phyloP scores from a whole-genome alignment of 306 rosid species.

The Vicia sativa region DNA sequence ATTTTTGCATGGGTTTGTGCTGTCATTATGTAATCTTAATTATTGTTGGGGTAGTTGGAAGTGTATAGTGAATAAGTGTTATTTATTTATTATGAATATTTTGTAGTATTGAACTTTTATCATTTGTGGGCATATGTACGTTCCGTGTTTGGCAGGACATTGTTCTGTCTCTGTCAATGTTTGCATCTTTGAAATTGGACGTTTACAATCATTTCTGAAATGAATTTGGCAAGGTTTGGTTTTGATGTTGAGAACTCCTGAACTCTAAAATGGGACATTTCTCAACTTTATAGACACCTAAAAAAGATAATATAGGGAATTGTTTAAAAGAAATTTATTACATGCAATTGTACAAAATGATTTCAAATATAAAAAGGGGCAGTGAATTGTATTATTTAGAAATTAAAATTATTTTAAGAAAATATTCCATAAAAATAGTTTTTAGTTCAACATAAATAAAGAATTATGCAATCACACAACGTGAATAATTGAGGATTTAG shows the following conservation, averaged over 20 bases:
- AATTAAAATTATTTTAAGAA: no score
- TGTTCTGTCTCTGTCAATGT: neutral
- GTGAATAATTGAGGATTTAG: no score
- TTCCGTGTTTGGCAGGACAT: conserved; percentile 4
- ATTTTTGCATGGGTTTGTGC: conserved; percentile 9
- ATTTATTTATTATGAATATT: neutral
- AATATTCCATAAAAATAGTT: no score
- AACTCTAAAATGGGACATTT: neutral
- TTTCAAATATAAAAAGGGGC: no score
- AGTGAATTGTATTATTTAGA: no score
- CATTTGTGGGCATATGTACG: neutral
- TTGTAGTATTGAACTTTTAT: neutral
- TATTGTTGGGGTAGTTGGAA: conserved; percentile 8
- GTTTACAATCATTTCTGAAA: neutral
- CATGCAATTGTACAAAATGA: no score
- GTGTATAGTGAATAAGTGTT: neutral
- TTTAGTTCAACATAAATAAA: no score
- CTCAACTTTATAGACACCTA: neutral
- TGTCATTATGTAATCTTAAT: conserved; percentile 4
- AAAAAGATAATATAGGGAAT: no score
- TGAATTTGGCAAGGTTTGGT: neutral
- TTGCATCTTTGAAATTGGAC: neutral
- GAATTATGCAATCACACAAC: no score
- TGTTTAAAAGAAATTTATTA: no score
- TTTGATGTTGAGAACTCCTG: neutral